A percentile compares a stretch with the other conserved stretches of the same genome.
Evolutionary conservation across 148 eudicot genomes (phyloP).

Genomic region (Limonium bicolor): DNA sequence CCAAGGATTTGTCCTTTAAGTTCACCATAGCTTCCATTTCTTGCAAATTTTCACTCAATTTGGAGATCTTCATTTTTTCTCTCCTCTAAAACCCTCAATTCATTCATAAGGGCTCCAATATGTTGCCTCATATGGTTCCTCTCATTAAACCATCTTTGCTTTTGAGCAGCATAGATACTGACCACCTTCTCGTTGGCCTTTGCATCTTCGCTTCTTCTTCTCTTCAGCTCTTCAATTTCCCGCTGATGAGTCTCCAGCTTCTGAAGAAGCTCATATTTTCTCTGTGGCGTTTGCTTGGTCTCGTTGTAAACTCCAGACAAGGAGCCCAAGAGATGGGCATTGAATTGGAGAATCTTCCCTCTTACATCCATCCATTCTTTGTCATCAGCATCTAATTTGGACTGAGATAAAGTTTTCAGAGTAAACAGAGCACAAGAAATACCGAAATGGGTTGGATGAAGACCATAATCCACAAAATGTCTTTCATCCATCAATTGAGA

Average conservation of each 20-base stretch:
- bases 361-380: conserved; percentile 33
- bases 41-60: conserved; percentile 37
- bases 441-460: conserved; percentile 60
- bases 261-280: conserved; percentile 22
- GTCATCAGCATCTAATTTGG: conserved; percentile 16
- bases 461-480: conserved; percentile 14
- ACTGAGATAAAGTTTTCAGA: conserved; percentile 23
- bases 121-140: conserved; percentile 52
- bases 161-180: conserved; percentile 64
- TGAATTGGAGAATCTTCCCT: conserved; percentile 40
- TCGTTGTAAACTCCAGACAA: conserved; percentile 44
- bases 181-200: conserved; percentile 86
- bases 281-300: conserved; percentile 11
- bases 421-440: conserved; percentile 65
- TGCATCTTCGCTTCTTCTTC: conserved; percentile 61
- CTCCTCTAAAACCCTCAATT: conserved; percentile 31
- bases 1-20: conserved; percentile 39
- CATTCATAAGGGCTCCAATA: conserved; percentile 43
- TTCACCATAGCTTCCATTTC: conserved; percentile 26
- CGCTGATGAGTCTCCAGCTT: conserved; percentile 36
- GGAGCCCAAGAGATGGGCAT: conserved; percentile 61
- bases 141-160: conserved; percentile 73
- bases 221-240: conserved; percentile 45
- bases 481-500: conserved; percentile 39
- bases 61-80: conserved; percentile 30